Conservation (phyloP, 1,284 basidiomycete species). For the Ceratobasidium sp. region DNA sequence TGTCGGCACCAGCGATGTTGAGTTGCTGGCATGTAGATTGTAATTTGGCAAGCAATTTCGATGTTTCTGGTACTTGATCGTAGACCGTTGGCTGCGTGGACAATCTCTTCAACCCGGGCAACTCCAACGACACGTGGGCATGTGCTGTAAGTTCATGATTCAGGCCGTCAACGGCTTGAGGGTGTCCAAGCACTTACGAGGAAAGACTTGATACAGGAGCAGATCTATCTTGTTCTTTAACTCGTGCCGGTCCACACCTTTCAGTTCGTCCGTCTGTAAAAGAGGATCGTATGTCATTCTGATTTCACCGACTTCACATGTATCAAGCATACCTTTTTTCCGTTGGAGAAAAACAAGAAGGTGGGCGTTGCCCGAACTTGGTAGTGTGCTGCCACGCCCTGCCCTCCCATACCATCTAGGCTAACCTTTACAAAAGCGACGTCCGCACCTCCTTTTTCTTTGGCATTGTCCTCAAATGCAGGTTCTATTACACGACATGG, state of each 20-base stretch:
- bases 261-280: constrained; percentile 72
- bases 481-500: constrained; percentile 72
- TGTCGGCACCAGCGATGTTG: background rate
- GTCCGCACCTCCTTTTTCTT: constrained; percentile 54
- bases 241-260: constrained; percentile 73
- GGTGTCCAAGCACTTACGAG: too few relatives aligned
- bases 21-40: constrained; percentile 2
- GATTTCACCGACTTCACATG: too few relatives aligned
- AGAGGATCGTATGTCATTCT: too few relatives aligned
- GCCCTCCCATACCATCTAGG: constrained; percentile 69
- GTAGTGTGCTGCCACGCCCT: constrained; percentile 66
- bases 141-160: constrained; percentile 62
- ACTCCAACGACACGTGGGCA: constrained; percentile 68
- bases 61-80: constrained; percentile 58
- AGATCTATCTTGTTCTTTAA: constrained; percentile 74
- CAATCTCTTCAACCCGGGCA: constrained; percentile 68
- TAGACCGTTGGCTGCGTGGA: constrained; percentile 80
- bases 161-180: too few relatives aligned
- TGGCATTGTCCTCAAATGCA: constrained; percentile 62
- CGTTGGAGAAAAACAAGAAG: constrained; percentile 82
- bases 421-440: constrained; percentile 84
- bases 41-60: constrained; percentile 14
- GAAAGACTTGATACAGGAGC: constrained; percentile 75
- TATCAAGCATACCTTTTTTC: constrained; percentile 68
- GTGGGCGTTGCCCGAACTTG: constrained; percentile 82